phyloP scores from a whole-genome alignment of 495 filamentous ascomycete genomes.

The Neurospora sp. region DNA sequence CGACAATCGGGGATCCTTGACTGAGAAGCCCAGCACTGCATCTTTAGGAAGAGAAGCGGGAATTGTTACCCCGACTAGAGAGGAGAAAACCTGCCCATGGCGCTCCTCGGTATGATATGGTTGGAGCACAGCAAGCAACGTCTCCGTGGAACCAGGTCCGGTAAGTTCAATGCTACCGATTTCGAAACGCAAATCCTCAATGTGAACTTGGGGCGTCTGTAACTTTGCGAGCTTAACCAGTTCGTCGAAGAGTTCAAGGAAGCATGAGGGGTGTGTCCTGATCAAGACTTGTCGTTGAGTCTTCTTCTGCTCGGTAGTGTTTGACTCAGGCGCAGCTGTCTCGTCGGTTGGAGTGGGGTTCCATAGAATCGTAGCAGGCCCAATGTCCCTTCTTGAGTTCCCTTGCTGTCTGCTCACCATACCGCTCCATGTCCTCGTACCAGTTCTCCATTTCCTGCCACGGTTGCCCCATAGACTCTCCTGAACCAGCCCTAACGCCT shows the following conservation, averaged over 20 bases:
- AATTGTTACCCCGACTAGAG: conserved; percentile 62
- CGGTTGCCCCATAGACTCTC: conserved; percentile 49
- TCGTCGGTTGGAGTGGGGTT: conserved; percentile 18
- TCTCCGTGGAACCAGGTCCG: conserved; percentile 75
- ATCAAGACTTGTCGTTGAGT: conserved; percentile 55
- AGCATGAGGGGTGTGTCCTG: conserved; percentile 79
- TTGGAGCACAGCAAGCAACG: conserved; percentile 60
- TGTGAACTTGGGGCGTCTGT: conserved; percentile 58
- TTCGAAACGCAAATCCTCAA: conserved; percentile 91
- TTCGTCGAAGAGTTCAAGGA: conserved; percentile 73
- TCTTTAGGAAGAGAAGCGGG: conserved; percentile 65
- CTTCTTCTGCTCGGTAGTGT: conserved; percentile 17
- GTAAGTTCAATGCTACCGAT: conserved; percentile 88
- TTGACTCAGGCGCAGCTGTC: conserved; percentile 10
- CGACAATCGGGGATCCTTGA: conserved; percentile 70
- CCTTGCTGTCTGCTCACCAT: conserved; percentile 54
- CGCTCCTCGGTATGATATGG: conserved; percentile 37
- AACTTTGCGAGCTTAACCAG: conserved; percentile 58
- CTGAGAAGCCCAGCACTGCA: conserved; percentile 59
- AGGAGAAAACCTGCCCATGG: conserved; percentile 49
- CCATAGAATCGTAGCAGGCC: conserved; percentile 74
- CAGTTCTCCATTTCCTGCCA: conserved; percentile 65
- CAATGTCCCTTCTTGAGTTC: conserved; percentile 48
- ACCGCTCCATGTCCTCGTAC: conserved; percentile 57
- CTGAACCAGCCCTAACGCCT: conserved; percentile 49